Base-by-base conservation (phyloP, 2,329 filamentous ascomycete species). In the Fusarium chlamydosporum region DNA sequence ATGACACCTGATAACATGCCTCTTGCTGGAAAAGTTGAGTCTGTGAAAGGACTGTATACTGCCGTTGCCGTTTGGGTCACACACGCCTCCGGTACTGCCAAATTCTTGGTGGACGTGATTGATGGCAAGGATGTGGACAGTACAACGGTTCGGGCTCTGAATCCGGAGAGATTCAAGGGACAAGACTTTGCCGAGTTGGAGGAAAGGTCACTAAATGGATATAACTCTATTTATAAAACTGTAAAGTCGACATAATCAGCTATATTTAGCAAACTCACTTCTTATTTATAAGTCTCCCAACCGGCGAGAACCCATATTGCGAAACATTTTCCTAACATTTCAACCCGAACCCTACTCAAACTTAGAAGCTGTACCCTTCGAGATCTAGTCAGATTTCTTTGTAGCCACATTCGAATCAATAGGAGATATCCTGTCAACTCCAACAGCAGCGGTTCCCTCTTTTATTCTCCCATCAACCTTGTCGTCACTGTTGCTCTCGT, bases 1-100 rank as follows among this genome's bases (percentile, higher is more conserved):
- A 74, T 74, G 70, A 74, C 72, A 0, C 72, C 72, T 1, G 72
- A 74, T 13, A 74, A 74, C 23, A 74, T 74, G 72, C 72, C 72
- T 0, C 42, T 74, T 0, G 68, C 64, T 13, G 72, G 72, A 1
- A 34, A 27, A 3, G 56, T 69, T 0, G 2, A 13, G 2, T 72
- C 68, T 1, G 23, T 71, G 0, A 18, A 50, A 0, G 72, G 72
- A 0, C 9, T 74, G 4, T 66, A 61, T 11, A 56, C 72, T 54
- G 66, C 64, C 3, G 66, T 69, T 8, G 72, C 70, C 0, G 69
- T 74, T 6, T 74, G 72, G 72, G 68, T 74, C 0, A 74, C 72
- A 0, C 72, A 74, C 13, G 70, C 63, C 3, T 68, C 68, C 2
- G 72, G 63, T 2, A 61, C 48, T 9, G 72, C 68, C 0, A 74